Conservation (phyloP, 2,329 filamentous ascomycete genomes). For the Magnaporthiopsis rhizophila region DNA sequence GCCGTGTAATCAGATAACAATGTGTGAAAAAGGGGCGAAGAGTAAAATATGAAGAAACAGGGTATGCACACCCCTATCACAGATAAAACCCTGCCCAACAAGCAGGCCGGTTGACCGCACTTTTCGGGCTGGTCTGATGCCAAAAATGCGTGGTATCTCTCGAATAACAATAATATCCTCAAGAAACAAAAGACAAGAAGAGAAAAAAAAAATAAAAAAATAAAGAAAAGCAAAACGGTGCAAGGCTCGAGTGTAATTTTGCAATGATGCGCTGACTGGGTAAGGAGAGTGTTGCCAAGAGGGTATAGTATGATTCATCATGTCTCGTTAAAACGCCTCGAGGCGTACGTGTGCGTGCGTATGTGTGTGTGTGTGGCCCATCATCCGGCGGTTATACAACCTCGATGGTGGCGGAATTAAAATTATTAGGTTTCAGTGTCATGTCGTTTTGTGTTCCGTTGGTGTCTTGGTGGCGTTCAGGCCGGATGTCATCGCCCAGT, state of each 20-base stretch:
- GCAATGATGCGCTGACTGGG: background rate
- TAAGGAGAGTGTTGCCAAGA: background rate
- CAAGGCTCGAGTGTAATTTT: background rate
- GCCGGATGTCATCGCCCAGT: constrained; percentile 8
- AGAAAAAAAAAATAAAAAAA: background rate
- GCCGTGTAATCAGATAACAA: background rate
- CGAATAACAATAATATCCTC: background rate
- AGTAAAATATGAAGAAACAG: constrained; percentile 3
- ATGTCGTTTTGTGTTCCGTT: background rate
- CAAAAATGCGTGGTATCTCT: background rate
- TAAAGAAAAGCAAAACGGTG: background rate
- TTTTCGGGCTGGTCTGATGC: background rate
- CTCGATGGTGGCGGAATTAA: constrained; percentile 9
- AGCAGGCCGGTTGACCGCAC: background rate
- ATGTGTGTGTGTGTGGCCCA: background rate
- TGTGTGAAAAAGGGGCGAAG: background rate
- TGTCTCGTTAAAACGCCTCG: background rate
- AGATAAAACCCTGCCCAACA: background rate
- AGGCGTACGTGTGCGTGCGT: background rate
- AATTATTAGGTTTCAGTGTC: constrained; percentile 9
- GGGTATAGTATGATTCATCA: background rate
- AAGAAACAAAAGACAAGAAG: background rate
- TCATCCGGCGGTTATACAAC: background rate
- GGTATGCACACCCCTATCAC: background rate
- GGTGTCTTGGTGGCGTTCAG: background rate